These are phyloP conservation scores for Mortierella sp. DNA, from an alignment of 371 early-diverging fungal species.

Conservation along the genomic window DNA sequence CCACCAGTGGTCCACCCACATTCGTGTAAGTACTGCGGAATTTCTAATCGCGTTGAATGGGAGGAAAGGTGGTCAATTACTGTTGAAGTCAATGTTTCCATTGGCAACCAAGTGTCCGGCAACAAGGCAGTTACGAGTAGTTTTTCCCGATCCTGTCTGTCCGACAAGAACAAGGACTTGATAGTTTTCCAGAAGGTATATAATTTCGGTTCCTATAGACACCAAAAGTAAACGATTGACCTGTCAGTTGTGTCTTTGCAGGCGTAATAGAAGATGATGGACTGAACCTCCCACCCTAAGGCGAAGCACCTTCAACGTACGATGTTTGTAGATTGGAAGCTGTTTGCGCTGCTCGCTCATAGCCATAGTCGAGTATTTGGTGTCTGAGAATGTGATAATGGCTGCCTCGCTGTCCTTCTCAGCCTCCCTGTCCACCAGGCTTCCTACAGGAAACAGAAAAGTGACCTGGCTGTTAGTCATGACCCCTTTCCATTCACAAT, in stretches of 20 bases:
- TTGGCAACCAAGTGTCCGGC: not conserved
- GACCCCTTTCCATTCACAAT: not conserved
- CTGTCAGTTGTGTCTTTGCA: not conserved
- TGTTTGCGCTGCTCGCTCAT: constrained; percentile 67
- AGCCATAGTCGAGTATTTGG: constrained; percentile 63
- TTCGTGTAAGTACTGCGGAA: constrained; percentile 87
- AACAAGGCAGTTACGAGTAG: constrained; percentile 74
- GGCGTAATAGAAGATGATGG: not conserved
- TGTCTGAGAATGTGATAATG: constrained; percentile 62
- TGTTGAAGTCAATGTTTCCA: not conserved
- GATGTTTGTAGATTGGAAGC: constrained; percentile 72
- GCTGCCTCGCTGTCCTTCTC: constrained; percentile 70
- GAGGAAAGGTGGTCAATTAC: not conserved
- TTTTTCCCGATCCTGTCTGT: constrained; percentile 92
- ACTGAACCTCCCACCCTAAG: no score
- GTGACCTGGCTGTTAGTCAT: not conserved
- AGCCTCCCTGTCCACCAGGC: constrained; percentile 75
- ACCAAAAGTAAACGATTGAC: not conserved
- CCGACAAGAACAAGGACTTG: constrained; percentile 84
- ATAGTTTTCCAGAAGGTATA: constrained; percentile 74
- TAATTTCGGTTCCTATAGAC: constrained; percentile 62
- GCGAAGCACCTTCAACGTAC: constrained; percentile 44
- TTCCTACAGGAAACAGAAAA: constrained; percentile 61
- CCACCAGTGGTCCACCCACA: constrained; percentile 75
- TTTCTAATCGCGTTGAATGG: constrained; percentile 60